Percentiles rank a stretch among this genome's conserved stretches.
Conservation (phyloP, 1,139 yeast species). For the Suhomyces anneliseae region DNA sequence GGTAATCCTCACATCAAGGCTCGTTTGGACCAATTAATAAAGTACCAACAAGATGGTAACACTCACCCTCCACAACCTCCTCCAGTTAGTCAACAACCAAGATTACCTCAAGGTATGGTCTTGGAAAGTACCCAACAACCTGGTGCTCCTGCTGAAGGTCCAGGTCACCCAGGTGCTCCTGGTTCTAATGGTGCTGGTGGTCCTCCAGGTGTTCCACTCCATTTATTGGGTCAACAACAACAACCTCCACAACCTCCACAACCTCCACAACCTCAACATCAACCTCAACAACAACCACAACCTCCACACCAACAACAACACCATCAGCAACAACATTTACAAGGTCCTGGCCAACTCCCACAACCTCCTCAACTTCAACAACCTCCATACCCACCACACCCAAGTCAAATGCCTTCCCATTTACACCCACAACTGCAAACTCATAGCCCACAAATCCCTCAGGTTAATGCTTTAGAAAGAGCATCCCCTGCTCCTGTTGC, state of each 20-base stretch:
- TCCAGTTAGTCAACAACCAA: constrained; percentile 59
- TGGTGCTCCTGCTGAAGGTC: constrained; percentile 14
- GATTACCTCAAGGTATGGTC: constrained; percentile 60
- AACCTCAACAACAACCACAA: constrained; percentile 8
- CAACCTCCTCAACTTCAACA: constrained; percentile 31
- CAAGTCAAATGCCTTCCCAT: constrained; percentile 20
- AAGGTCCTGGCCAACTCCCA: constrained; percentile 23
- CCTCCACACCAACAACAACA: constrained; percentile 31
- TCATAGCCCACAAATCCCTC: constrained; percentile 14
- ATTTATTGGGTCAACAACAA: constrained; percentile 7
- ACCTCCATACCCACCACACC: constrained; percentile 18
- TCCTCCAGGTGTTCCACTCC: constrained; percentile 13
- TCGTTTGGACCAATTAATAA: constrained; percentile 80
- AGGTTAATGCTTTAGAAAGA: constrained; percentile 18
- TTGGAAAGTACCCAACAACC: constrained; percentile 48
- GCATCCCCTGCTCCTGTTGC: constrained; percentile 14
- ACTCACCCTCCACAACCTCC: constrained; percentile 68
- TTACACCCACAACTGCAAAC: constrained; percentile 18
- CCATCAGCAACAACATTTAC: constrained; percentile 10
- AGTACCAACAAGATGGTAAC: constrained; percentile 74
- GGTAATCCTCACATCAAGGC: constrained; percentile 92
- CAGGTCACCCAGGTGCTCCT: constrained; percentile 9
- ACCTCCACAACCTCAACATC: constrained; percentile 15
- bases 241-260: constrained; percentile 25
- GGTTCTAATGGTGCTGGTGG: constrained; percentile 3